Evolutionary conservation across 73 alveolate species (phyloP).

Genomic region (Tetrahymena malaccensis): DNA sequence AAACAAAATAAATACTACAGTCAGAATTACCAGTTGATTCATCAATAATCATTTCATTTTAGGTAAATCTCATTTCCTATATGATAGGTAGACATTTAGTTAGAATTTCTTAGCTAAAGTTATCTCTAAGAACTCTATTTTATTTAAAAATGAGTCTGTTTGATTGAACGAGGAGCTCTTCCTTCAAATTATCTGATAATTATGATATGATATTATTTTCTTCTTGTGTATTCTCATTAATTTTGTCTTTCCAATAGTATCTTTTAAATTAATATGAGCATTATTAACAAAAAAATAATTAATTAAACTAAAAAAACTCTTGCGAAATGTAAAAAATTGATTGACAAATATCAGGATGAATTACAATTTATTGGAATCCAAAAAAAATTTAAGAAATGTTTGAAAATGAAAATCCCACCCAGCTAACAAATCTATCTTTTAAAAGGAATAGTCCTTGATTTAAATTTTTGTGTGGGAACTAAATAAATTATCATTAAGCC

Average conservation of each 20-base stretch:
- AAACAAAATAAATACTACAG: not conserved
- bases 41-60: not conserved
- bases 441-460: no score
- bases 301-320: no score
- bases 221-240: conserved; percentile 6
- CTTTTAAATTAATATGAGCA: not conserved
- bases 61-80: not conserved
- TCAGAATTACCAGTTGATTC: not conserved
- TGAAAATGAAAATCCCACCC: no score
- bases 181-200: conserved; percentile 20
- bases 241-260: conserved; percentile 19
- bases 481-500: no score
- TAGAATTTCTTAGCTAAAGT: not conserved
- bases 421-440: no score
- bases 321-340: no score
- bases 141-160: not conserved
- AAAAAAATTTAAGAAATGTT: no score
- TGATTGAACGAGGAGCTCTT: conserved; percentile 11
- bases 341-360: no score
- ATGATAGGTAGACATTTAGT: not conserved
- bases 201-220: conserved; percentile 8
- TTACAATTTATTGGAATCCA: no score
- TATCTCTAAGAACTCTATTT: not conserved
- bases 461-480: not conserved
- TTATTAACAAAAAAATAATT: no score